Percentiles rank a stretch among this genome's conserved stretches.
Evolutionary conservation across 257 asterid species (phyloP).

Genomic region (Solanum piurae): DNA sequence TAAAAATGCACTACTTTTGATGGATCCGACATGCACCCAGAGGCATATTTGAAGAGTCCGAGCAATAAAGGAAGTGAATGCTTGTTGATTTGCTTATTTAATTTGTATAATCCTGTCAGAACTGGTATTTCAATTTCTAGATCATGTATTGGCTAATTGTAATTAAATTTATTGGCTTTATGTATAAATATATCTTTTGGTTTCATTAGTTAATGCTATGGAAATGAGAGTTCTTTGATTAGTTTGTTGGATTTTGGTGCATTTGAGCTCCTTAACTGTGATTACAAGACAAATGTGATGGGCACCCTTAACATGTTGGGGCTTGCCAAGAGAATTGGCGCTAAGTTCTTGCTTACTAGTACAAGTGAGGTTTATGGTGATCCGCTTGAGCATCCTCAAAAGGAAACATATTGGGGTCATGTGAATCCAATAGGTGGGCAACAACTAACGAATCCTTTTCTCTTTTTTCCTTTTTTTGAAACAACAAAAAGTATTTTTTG

Average conservation of each 20-base stretch:
- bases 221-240: neutral
- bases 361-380: conserved; percentile 98
- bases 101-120: neutral
- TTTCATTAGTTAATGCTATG: neutral
- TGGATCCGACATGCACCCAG: neutral
- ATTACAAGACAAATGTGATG: conserved; percentile 94
- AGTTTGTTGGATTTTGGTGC: neutral
- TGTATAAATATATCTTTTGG: neutral
- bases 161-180: neutral
- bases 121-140: neutral
- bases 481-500: neutral
- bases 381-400: conserved; percentile 98
- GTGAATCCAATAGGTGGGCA: conserved; percentile 85
- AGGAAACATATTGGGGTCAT: conserved; percentile 97
- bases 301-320: conserved; percentile 98
- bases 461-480: conserved; percentile 3
- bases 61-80: neutral
- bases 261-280: conserved; percentile 53
- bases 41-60: neutral
- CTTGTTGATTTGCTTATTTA: neutral
- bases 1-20: too few relatives aligned
- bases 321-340: conserved; percentile 89
- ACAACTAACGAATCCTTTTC: neutral
- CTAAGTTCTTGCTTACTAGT: conserved; percentile 83
- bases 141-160: neutral